Percentiles rank a stretch among this genome's conserved stretches.
phyloP scores from a whole-genome alignment of 1,139 yeast species.

The Geotrichum macrosporum region DNA sequence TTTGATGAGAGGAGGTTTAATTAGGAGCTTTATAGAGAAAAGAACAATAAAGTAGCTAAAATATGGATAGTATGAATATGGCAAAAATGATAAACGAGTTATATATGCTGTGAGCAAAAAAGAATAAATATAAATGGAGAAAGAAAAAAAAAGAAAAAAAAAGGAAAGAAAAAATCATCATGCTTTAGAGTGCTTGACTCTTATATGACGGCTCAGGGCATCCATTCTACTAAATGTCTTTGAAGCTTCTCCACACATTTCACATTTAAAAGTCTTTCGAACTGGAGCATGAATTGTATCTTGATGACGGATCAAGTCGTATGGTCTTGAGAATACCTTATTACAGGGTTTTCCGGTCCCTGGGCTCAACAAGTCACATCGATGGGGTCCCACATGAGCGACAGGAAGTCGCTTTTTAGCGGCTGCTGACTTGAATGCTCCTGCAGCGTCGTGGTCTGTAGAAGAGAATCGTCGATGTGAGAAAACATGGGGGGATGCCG shows the following conservation, averaged over 20 bases:
- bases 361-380: constrained; percentile 60
- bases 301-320: constrained; percentile 90
- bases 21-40: too few relatives aligned
- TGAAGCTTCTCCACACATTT: constrained; percentile 66
- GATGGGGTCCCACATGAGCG: constrained; percentile 42
- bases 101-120: too few relatives aligned
- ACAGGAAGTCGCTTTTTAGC: constrained; percentile 15
- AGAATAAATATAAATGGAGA: too few relatives aligned
- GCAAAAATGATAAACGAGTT: too few relatives aligned
- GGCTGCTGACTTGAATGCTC: too few relatives aligned
- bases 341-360: constrained; percentile 60
- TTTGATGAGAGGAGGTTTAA: too few relatives aligned
- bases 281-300: constrained; percentile 92
- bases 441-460: not conserved
- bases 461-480: constrained; percentile 1
- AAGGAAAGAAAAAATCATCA: too few relatives aligned
- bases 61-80: too few relatives aligned
- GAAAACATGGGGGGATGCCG: not conserved
- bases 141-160: too few relatives aligned
- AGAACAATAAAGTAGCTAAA: too few relatives aligned
- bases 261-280: constrained; percentile 81
- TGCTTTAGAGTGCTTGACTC: constrained; percentile 64
- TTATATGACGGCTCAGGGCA: constrained; percentile 86
- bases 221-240: constrained; percentile 92
- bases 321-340: constrained; percentile 86